A percentile compares a stretch with the other conserved stretches of the same genome.
These are phyloP conservation scores for Collybia nuda DNA, from an alignment of 768 basidiomycete species.

Conservation along the genomic window DNA sequence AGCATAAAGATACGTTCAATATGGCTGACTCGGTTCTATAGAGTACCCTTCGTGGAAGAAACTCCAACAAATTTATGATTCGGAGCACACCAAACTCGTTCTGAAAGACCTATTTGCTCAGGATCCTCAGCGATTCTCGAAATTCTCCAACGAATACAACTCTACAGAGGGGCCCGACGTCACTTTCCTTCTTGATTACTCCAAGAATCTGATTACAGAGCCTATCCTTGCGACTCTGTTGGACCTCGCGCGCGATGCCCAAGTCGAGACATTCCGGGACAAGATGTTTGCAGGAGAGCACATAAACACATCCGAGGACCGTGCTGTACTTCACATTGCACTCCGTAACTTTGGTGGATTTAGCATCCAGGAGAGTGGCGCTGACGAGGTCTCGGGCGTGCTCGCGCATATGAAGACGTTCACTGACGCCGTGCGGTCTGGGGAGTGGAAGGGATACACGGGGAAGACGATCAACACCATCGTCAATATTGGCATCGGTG, in stretches of 20 bases:
- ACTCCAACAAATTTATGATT: conserved; percentile 81
- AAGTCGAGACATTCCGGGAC: conserved; percentile 81
- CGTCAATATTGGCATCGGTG: conserved; percentile 99
- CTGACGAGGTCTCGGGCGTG: conserved; percentile 78
- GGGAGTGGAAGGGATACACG: conserved; percentile 95
- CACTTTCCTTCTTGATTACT: conserved; percentile 92
- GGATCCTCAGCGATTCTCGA: conserved; percentile 84
- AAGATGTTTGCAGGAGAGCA: conserved; percentile 95
- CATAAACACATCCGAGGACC: conserved; percentile 98
- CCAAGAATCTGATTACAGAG: conserved; percentile 92
- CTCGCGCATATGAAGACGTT: conserved; percentile 92
- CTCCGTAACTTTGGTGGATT: conserved; percentile 80
- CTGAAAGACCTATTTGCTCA: conserved; percentile 91
- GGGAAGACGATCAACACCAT: conserved; percentile 92
- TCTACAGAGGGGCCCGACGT: conserved; percentile 64
- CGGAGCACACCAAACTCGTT: conserved; percentile 69
- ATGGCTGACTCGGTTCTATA: conserved; percentile 26
- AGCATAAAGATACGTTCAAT: neutral
- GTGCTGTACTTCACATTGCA: conserved; percentile 94
- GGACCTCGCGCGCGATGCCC: conserved; percentile 79
- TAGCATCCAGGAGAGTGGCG: conserved; percentile 78
- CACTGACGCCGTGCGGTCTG: conserved; percentile 78
- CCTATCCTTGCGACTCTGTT: conserved; percentile 80
- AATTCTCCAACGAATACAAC: conserved; percentile 78
- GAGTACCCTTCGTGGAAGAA: conserved; percentile 91